Base-by-base conservation (phyloP, 192 early-diverging fungal genomes). In the Cladochytrium replicatum region DNA sequence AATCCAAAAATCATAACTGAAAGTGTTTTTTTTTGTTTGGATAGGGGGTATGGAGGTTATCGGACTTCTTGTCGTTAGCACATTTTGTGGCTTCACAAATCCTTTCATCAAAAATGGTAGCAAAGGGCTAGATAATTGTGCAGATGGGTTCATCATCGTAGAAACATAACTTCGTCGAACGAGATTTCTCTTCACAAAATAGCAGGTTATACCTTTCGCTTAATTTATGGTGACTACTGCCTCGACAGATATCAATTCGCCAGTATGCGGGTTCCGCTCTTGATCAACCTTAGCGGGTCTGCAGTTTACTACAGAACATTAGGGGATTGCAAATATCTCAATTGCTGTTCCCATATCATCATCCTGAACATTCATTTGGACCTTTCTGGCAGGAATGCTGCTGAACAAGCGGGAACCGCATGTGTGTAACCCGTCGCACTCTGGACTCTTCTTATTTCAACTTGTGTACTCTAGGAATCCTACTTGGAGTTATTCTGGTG, bases 21-120 rank as follows among this genome's bases (percentile, higher is more conserved):
- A n/a, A n/a, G n/a, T n/a, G n/a, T n/a, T n/a, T n/a, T n/a, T n/a
- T n/a, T n/a, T n/a, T n/a, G n/a, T n/a, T n/a, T n/a, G n/a, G n/a
- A n/a, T n/a, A n/a, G n/a, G n/a, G n/a, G n/a, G n/a, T n/a, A n/a
- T n/a, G n/a, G n/a, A 34, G 28, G 45, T 46, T 24, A 23, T 66
- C 6, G 67, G 63, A 3, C 61, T 72, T 15, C 17, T 75, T 0
- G 34, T 71, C 60, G 87, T 89, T 9, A 86, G 88, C 0, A 49
- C 91, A 11, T 94, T 87, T 56, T 98, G 94, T 91, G 94, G 94
- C 11, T 83, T 83, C 47, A 95, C 94, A 4, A 98, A 98, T 55
- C 92, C 92, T 1, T 91, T 98, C 55, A 90, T 98, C 54, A 93
- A 93, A 64, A 66, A 69, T 19, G 94, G 89, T 8, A 87, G 81